phyloP scores from a whole-genome alignment of 768 basidiomycete genomes.

The Psilocybe azurescens region DNA sequence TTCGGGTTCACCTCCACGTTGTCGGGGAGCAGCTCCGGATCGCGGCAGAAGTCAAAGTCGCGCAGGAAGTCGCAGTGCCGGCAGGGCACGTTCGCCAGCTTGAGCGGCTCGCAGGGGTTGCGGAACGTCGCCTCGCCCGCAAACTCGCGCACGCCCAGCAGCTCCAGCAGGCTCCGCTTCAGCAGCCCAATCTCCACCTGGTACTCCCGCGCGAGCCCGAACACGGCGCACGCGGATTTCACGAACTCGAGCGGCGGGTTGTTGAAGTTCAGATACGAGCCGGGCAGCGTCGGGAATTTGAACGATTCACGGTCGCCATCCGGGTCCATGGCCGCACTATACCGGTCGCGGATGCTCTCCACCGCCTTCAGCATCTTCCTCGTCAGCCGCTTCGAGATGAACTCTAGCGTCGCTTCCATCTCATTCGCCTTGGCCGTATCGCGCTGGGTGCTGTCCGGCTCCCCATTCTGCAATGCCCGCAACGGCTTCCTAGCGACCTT shows the following conservation, averaged over 20 bases:
- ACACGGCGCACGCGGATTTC: slow-evolving; percentile 85
- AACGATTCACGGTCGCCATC: slow-evolving; percentile 61
- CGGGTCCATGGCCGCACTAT: slow-evolving; percentile 64
- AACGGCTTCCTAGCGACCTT: slow-evolving; percentile 71
- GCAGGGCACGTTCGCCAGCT: slow-evolving; percentile 87
- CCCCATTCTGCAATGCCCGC: slow-evolving; percentile 65
- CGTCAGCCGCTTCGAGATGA: slow-evolving; percentile 82
- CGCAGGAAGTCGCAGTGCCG: slow-evolving; percentile 82
- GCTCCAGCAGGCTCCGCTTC: slow-evolving; percentile 87
- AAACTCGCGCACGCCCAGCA: slow-evolving; percentile 88
- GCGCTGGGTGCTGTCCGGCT: slow-evolving; percentile 65
- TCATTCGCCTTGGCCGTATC: slow-evolving; percentile 76
- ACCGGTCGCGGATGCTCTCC: slow-evolving; percentile 61
- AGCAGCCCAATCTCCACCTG: slow-evolving; percentile 87
- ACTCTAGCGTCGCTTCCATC: slow-evolving; percentile 68
- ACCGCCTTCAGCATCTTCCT: slow-evolving; percentile 78
- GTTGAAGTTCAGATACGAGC: slow-evolving; percentile 77
- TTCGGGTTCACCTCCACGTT: slow-evolving; percentile 52
- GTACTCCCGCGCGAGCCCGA: slow-evolving; percentile 80
- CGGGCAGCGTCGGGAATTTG: slow-evolving; percentile 86
- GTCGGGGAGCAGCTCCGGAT: slow-evolving; percentile 78
- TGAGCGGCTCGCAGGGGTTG: slow-evolving; percentile 91
- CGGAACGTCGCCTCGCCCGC: slow-evolving; percentile 83
- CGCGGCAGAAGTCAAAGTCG: slow-evolving; percentile 96
- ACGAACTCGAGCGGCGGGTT: slow-evolving; percentile 89